Conservation (phyloP, 1,284 basidiomycete genomes). For the Trametes versicolor region DNA sequence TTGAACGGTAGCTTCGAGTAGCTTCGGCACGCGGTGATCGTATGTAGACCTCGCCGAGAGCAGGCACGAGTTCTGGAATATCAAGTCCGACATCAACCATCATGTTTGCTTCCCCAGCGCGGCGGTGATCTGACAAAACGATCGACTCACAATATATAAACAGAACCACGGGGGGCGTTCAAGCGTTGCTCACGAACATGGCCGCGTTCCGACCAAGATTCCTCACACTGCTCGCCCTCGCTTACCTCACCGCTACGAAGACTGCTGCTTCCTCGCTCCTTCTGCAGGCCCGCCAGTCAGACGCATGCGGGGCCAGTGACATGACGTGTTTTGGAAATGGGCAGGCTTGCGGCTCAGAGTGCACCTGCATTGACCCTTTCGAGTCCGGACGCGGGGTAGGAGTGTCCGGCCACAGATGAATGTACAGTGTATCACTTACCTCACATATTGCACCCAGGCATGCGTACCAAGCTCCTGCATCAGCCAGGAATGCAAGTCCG, state of each 20-base stretch:
- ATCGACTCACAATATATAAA: too few species aligned
- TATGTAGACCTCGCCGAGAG: neutral
- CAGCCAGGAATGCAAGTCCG: slow-evolving; percentile 1
- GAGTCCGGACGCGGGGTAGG: slow-evolving; percentile 1
- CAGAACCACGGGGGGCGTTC: too few species aligned
- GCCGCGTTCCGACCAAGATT: neutral
- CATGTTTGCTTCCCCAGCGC: too few species aligned
- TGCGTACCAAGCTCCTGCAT: slow-evolving; percentile 18
- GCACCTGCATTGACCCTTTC: slow-evolving; percentile 16
- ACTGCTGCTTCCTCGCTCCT: neutral
- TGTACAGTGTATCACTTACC: too few species aligned
- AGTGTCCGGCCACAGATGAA: too few species aligned
- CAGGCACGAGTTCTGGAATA: neutral
- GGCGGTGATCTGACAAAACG: too few species aligned
- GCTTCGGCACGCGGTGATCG: too few species aligned
- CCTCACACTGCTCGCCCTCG: neutral
- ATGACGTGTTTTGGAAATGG: neutral
- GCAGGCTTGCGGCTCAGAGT: neutral
- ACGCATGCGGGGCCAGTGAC: neutral
- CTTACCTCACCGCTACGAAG: neutral
- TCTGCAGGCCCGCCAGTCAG: slow-evolving; percentile 1
- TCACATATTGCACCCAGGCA: neutral
- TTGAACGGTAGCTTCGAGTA: too few species aligned
- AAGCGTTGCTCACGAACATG: neutral
- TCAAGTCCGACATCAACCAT: neutral